Percentiles rank a stretch among this genome's conserved stretches.
These are phyloP conservation scores for Calocybe indica DNA, from an alignment of 768 basidiomycete genomes.

Conservation along the genomic window DNA sequence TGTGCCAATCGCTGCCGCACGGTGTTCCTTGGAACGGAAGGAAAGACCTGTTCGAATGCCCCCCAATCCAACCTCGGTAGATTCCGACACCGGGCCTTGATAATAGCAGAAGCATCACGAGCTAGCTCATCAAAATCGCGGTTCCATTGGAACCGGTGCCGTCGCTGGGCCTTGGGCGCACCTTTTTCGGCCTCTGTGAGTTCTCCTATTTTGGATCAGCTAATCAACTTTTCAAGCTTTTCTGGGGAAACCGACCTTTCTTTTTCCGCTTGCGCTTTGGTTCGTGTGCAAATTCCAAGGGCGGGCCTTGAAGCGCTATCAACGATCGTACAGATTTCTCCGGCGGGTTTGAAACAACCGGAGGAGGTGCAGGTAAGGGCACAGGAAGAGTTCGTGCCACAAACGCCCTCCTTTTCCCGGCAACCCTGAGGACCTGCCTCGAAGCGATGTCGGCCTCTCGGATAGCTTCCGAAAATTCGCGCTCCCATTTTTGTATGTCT, in stretches of 20 bases:
- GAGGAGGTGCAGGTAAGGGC: conserved; percentile 24
- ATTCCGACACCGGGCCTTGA: conserved; percentile 69
- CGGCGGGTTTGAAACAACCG: conserved; percentile 34
- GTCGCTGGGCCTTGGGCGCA: conserved; percentile 27
- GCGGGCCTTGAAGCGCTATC: conserved; percentile 47
- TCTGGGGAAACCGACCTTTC: conserved; percentile 19
- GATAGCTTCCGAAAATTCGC: conserved; percentile 49
- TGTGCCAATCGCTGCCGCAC: conserved; percentile 64
- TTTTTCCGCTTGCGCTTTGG: conserved; percentile 27
- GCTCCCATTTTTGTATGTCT: conserved; percentile 56
- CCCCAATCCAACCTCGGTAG: conserved; percentile 60
- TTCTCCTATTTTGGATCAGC: conserved; percentile 1
- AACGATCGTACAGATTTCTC: conserved; percentile 48
- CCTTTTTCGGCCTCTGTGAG: background rate
- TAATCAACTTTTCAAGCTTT: background rate
- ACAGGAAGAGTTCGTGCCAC: conserved; percentile 12
- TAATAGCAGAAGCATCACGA: conserved; percentile 77
- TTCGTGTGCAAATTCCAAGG: conserved; percentile 17
- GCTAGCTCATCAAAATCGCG: conserved; percentile 85
- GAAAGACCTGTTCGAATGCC: conserved; percentile 76
- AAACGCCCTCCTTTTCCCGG: conserved; percentile 14
- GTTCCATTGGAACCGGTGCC: conserved; percentile 79
- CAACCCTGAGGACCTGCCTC: conserved; percentile 35
- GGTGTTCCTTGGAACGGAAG: conserved; percentile 64
- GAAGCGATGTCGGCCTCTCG: conserved; percentile 47